Evolutionary conservation across 2,329 filamentous ascomycete genomes (phyloP).

Genomic region (Aspergillus tubingensis): DNA sequence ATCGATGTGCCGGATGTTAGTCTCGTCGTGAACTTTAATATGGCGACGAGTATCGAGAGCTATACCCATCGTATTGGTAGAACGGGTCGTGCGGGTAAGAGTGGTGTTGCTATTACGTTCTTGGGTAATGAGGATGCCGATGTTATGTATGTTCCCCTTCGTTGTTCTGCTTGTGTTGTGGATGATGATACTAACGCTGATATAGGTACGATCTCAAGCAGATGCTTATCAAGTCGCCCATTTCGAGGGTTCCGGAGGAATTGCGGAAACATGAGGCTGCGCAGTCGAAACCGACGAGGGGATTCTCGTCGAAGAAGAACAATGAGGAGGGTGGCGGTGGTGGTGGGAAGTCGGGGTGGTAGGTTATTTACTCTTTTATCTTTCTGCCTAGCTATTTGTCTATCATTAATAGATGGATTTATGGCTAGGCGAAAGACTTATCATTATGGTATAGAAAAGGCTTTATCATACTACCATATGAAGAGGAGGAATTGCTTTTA

Average conservation of each 20-base stretch:
- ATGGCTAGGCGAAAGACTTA: background rate
- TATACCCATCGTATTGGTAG: conserved; percentile 97
- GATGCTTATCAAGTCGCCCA: conserved; percentile 87
- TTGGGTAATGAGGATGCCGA: conserved; percentile 86
- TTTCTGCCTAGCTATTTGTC: background rate
- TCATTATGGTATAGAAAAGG: background rate
- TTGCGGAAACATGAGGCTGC: conserved; percentile 84
- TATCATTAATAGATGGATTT: background rate
- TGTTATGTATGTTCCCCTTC: conserved; percentile 65
- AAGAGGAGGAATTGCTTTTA: background rate
- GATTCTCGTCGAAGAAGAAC: conserved; percentile 45
- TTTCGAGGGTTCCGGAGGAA: conserved; percentile 89
- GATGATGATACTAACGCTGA: background rate
- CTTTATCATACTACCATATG: background rate
- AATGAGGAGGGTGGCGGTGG: conserved; percentile 42
- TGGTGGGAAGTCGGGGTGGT: conserved; percentile 41
- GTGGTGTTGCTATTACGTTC: conserved; percentile 94
- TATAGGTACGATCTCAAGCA: conserved; percentile 78
- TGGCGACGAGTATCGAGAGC: conserved; percentile 87
- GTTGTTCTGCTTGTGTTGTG: too few species aligned
- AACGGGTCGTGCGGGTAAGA: conserved; percentile 96
- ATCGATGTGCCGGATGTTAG: conserved; percentile 95
- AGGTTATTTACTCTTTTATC: background rate
- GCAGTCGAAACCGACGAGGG: conserved; percentile 71
- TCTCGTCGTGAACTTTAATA: conserved; percentile 98